phyloP scores from a whole-genome alignment of 2,329 filamentous ascomycete species.

The Shiraia sp. region DNA sequence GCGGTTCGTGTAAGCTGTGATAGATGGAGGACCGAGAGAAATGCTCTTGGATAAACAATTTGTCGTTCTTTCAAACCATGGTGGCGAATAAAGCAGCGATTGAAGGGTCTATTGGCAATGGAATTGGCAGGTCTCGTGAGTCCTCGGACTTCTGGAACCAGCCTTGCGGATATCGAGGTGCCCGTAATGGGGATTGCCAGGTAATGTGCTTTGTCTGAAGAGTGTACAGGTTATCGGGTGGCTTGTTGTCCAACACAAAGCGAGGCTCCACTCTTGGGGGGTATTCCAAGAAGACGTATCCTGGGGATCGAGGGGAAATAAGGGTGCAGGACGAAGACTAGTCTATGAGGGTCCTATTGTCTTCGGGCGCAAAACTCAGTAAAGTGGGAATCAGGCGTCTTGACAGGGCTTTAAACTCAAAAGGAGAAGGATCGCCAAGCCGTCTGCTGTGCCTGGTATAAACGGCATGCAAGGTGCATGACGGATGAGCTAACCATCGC shows the following conservation, averaged over 20 bases:
- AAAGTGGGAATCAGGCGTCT: conserved; percentile 4
- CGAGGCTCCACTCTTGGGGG: conserved; percentile 7
- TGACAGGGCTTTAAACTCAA: conserved; percentile 11
- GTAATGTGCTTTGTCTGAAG: conserved; percentile 6
- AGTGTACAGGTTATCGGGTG: conserved; percentile 2
- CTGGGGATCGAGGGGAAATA: conserved; percentile 4
- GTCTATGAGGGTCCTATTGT: conserved; percentile 4
- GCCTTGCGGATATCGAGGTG: no score
- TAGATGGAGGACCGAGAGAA: no score
- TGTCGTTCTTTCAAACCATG: conserved; percentile 19
- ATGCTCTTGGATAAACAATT: conserved; percentile 6
- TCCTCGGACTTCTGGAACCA: conserved; percentile 2
- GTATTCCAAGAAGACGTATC: conserved; percentile 5
- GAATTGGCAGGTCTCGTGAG: conserved; percentile 6
- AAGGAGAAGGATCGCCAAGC: conserved; percentile 19
- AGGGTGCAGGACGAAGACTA: conserved; percentile 8
- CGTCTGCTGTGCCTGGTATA: conserved; percentile 16
- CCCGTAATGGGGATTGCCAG: neutral
- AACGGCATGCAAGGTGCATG: conserved; percentile 20
- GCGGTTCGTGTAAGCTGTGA: conserved; percentile 3
- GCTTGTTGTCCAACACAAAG: conserved; percentile 4
- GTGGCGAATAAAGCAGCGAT: conserved; percentile 14
- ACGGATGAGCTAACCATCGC: conserved; percentile 16
- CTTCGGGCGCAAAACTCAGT: conserved; percentile 5
- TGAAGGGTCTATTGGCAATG: conserved; percentile 2